Conservation (phyloP, 2,329 filamentous ascomycete genomes). For the Cercospora sp. region DNA sequence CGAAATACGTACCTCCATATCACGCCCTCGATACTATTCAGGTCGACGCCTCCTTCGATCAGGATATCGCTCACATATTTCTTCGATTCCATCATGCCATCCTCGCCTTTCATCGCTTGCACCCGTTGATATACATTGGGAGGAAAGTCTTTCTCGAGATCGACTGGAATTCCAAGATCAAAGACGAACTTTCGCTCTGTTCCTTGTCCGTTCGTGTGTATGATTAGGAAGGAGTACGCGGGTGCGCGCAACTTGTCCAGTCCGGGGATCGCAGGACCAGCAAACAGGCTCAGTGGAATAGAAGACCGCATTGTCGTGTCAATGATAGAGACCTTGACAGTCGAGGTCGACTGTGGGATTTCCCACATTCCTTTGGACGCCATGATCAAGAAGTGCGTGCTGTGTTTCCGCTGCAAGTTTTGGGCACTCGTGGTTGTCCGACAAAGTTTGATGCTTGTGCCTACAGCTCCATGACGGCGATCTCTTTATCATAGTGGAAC, state of each 20-base stretch:
- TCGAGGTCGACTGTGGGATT: conserved; percentile 7
- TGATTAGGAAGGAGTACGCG: conserved; percentile 5
- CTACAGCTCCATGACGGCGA: neutral
- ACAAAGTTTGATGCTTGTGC: neutral
- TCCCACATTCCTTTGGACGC: neutral
- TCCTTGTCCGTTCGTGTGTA: neutral
- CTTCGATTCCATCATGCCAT: conserved; percentile 38
- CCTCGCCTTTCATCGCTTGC: neutral
- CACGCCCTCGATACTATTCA: conserved; percentile 36
- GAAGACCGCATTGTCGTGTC: conserved; percentile 9
- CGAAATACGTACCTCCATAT: conserved; percentile 27
- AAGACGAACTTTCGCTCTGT: neutral
- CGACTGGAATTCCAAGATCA: conserved; percentile 7
- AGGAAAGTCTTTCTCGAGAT: conserved; percentile 8
- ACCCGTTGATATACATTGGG: neutral
- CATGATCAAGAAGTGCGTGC: neutral
- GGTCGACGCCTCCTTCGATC: conserved; percentile 32
- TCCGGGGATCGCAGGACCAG: neutral
- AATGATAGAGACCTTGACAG: conserved; percentile 6
- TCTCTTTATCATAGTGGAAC: neutral
- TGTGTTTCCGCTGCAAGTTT: neutral
- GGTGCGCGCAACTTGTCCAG: neutral
- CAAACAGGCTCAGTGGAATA: neutral
- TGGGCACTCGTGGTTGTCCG: neutral
- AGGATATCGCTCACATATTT: conserved; percentile 44